Conservation (phyloP, 2,329 filamentous ascomycete species). For the Cercospora berteroae region DNA sequence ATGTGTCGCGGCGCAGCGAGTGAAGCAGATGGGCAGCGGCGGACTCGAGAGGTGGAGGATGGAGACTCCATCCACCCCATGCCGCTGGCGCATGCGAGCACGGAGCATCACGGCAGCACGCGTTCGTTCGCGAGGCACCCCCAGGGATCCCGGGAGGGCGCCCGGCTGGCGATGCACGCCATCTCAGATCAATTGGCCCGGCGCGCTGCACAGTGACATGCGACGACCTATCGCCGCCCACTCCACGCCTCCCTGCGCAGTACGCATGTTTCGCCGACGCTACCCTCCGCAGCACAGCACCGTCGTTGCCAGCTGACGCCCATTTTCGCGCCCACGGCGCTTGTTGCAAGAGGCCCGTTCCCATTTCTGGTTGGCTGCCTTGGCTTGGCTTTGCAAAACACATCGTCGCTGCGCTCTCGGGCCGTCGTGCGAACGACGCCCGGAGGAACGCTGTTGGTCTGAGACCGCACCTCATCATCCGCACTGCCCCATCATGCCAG, state of each 20-base stretch:
- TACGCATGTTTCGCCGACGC: background rate
- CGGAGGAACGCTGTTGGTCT: slow-evolving; percentile 1
- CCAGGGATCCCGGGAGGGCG: background rate
- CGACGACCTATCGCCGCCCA: background rate
- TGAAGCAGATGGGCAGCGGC: background rate
- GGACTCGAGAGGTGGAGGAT: background rate
- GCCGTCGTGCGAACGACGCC: slow-evolving; percentile 2
- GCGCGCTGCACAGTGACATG: slow-evolving; percentile 10
- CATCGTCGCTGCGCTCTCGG: background rate
- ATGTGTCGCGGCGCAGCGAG: background rate
- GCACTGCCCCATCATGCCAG: background rate
- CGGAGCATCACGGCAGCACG: slow-evolving; percentile 2
- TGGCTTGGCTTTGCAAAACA: background rate
- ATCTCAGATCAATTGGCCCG: background rate
- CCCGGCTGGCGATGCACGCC: background rate
- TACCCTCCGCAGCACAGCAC: background rate
- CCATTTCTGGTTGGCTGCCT: background rate
- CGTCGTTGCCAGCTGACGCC: background rate
- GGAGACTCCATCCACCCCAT: background rate
- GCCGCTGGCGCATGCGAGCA: background rate
- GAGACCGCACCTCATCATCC: slow-evolving; percentile 5
- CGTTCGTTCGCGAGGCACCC: background rate
- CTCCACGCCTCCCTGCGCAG: background rate
- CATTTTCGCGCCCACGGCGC: background rate
- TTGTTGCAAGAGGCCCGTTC: background rate